Percentiles rank a stretch among this genome's conserved stretches.
Evolutionary conservation across 805 yeast species (phyloP).

Genomic region (Monosporozyma servazzii): DNA sequence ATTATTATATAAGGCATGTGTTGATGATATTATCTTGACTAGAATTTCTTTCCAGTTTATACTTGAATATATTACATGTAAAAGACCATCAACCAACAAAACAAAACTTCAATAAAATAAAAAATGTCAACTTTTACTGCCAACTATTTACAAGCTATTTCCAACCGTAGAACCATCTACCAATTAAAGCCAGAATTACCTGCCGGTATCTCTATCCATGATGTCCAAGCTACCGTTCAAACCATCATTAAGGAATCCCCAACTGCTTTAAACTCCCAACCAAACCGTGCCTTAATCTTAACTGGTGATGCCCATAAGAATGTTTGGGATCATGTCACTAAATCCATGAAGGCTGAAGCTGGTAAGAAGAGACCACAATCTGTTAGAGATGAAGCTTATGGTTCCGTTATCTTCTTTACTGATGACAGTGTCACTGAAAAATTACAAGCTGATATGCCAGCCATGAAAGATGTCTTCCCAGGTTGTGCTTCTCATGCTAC

Average conservation of each 20-base stretch:
- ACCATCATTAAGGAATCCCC: slow-evolving; percentile 41
- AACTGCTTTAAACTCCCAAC: slow-evolving; percentile 44
- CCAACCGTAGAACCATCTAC: slow-evolving; percentile 41
- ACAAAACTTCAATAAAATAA: neutral
- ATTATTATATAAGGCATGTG: neutral
- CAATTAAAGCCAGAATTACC: slow-evolving; percentile 38
- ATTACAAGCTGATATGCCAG: slow-evolving; percentile 37
- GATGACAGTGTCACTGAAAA: slow-evolving; percentile 33
- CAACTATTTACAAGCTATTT: slow-evolving; percentile 27
- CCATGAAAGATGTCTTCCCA: slow-evolving; percentile 38
- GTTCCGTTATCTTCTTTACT: slow-evolving; percentile 42
- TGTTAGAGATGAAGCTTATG: slow-evolving; percentile 38
- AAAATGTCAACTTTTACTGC: slow-evolving; percentile 14
- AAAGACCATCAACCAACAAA: neutral
- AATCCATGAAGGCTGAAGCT: slow-evolving; percentile 30
- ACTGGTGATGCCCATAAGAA: slow-evolving; percentile 38
- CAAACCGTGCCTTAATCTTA: slow-evolving; percentile 39
- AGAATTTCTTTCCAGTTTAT: neutral
- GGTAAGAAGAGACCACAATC: slow-evolving; percentile 37
- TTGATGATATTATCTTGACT: neutral
- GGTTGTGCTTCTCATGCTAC: slow-evolving; percentile 39
- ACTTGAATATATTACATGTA: neutral
- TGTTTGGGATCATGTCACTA: slow-evolving; percentile 38
- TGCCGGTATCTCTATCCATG: slow-evolving; percentile 31
- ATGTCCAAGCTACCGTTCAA: slow-evolving; percentile 36